These are phyloP conservation scores for Dunaliella primolecta DNA, from an alignment of 139 green algal genomes.

Conservation along the genomic window DNA sequence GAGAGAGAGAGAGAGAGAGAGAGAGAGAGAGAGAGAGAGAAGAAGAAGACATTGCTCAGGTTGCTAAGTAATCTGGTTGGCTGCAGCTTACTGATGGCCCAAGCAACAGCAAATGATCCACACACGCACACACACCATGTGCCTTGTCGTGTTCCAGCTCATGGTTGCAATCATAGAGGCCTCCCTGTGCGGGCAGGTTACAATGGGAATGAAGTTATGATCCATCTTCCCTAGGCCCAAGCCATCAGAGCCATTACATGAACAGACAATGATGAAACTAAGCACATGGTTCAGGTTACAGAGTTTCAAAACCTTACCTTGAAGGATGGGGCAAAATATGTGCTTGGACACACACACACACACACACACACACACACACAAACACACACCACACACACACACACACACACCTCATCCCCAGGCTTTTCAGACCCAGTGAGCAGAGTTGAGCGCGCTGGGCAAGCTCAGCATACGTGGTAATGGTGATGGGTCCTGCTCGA, in stretches of 20 bases:
- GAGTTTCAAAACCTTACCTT: neutral
- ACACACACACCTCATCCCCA: constrained; percentile 61
- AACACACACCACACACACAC: too few relatives aligned
- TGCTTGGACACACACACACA: too few relatives aligned
- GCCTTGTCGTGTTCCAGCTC: constrained; percentile 73
- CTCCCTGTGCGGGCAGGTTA: constrained; percentile 21
- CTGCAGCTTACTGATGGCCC: too few relatives aligned
- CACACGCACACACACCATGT: too few relatives aligned
- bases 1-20: too few relatives aligned
- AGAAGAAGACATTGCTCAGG: too few relatives aligned
- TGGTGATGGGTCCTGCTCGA: constrained; percentile 28
- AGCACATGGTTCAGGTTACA: neutral
- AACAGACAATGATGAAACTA: neutral
- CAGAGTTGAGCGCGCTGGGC: constrained; percentile 39
- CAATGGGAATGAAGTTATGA: neutral
- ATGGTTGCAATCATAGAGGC: constrained; percentile 70
- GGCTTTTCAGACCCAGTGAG: constrained; percentile 50
- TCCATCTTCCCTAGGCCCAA: neutral
- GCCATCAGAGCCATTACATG: neutral
- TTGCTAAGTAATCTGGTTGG: too few relatives aligned
- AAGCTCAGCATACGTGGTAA: constrained; percentile 61
- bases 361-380: too few relatives aligned
- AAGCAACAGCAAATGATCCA: too few relatives aligned
- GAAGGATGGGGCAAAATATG: too few relatives aligned
- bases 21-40: too few relatives aligned